phyloP scores from a whole-genome alignment of 345 rosid species.

The Eucalyptus sideroxylon region DNA sequence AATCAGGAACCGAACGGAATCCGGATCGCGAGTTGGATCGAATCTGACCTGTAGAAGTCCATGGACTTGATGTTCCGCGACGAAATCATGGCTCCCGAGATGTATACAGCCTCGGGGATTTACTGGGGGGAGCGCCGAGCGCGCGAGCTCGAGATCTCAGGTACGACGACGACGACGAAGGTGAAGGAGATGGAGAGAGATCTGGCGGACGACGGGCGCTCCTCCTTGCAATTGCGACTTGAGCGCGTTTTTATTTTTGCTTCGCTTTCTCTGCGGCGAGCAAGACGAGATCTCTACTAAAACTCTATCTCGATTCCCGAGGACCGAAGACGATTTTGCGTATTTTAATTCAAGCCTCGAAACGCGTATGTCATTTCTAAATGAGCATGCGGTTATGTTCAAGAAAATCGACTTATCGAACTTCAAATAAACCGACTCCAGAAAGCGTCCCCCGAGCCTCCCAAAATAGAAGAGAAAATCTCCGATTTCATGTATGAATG shows the following conservation, averaged over 20 bases:
- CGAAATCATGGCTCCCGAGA: slow-evolving; percentile 36
- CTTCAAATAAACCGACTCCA: not conserved
- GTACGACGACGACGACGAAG: not conserved
- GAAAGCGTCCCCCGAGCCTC: not conserved
- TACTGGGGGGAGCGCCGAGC: not conserved
- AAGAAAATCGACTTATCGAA: not conserved
- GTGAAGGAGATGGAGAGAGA: not conserved
- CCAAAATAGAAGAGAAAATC: not conserved
- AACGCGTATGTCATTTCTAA: not conserved
- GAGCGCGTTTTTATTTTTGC: not conserved
- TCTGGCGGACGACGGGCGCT: not conserved
- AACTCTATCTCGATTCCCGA: not conserved
- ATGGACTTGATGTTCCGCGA: slow-evolving; percentile 57
- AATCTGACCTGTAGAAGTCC: slow-evolving; percentile 61
- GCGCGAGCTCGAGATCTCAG: not conserved
- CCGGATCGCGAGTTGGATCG: not conserved
- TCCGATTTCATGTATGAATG: not conserved
- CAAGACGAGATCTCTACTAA: not conserved
- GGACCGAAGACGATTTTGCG: not conserved
- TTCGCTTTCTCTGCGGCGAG: not conserved
- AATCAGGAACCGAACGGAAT: not conserved
- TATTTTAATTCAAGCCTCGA: not conserved
- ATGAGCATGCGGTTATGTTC: not conserved
- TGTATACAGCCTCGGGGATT: not conserved
- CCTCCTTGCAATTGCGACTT: not conserved